phyloP scores from a whole-genome alignment of 805 yeast species.

The Nakazawaea holstii region DNA sequence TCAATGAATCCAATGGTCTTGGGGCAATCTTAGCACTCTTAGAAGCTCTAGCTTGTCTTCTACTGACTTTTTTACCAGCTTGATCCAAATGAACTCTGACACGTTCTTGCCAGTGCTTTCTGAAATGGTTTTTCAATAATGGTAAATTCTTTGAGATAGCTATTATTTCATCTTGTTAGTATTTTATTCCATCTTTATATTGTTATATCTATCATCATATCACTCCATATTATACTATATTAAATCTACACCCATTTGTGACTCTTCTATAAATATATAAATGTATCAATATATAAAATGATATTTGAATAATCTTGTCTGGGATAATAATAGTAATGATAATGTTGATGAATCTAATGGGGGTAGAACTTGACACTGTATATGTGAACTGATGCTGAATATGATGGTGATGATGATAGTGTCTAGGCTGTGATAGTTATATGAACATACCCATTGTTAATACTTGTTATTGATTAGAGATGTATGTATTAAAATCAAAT shows the following conservation, averaged over 20 bases:
- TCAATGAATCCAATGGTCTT: conserved; percentile 91
- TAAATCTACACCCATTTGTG: not conserved
- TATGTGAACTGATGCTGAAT: no score
- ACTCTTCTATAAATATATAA: no score
- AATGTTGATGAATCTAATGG: no score
- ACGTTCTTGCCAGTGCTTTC: conserved; percentile 99
- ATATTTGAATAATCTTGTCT: no score
- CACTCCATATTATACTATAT: not conserved
- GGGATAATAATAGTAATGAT: no score
- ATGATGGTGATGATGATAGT: not conserved
- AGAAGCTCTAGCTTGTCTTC: conserved; percentile 90
- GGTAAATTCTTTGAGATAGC: conserved; percentile 99
- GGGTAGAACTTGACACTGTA: no score
- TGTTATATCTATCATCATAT: not conserved
- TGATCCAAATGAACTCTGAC: conserved; percentile 99
- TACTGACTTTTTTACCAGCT: conserved; percentile 98
- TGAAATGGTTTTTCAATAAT: conserved; percentile 98
- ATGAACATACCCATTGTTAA: conserved; percentile 20
- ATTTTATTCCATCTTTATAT: not conserved
- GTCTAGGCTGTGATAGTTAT: not conserved
- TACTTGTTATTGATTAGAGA: conserved; percentile 2
- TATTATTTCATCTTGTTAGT: conserved; percentile 31
- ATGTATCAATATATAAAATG: no score
- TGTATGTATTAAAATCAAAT: not conserved
- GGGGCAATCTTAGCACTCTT: conserved; percentile 97